A percentile compares a stretch with the other conserved stretches of the same genome.
Conservation (phyloP, 2,329 filamentous ascomycete genomes). For the Fusarium verticillioides region DNA sequence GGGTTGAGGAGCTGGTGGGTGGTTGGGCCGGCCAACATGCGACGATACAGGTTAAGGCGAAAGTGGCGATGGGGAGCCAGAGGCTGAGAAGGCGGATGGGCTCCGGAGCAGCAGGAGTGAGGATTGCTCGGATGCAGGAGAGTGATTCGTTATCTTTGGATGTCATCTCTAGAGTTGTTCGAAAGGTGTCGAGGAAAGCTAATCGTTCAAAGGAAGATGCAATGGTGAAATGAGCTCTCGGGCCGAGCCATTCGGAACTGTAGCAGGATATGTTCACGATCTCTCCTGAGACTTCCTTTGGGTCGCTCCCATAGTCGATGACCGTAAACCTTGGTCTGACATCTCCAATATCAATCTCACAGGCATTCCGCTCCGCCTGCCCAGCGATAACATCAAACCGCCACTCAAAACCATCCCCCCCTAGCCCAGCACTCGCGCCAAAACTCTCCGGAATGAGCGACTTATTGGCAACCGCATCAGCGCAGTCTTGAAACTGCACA, state of each 20-base stretch:
- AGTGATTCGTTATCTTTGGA: background rate
- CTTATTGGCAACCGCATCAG: background rate
- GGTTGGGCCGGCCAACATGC: constrained; percentile 8
- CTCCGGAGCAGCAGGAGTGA: constrained; percentile 7
- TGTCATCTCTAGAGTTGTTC: constrained; percentile 4
- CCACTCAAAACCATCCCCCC: background rate
- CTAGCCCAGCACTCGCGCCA: background rate
- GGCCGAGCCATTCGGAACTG: background rate
- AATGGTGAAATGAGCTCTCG: constrained; percentile 12
- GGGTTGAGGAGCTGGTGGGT: no score
- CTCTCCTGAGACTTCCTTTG: background rate
- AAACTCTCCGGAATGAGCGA: constrained; percentile 21
- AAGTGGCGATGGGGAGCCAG: constrained; percentile 17
- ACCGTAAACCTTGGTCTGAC: background rate
- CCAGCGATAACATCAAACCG: background rate
- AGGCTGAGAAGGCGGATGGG: constrained; percentile 11
- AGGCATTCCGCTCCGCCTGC: constrained; percentile 1
- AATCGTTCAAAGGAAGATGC: constrained; percentile 2
- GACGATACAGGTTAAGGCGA: background rate
- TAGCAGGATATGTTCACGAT: constrained; percentile 20
- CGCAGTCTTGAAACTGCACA: constrained; percentile 26
- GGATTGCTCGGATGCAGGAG: background rate
- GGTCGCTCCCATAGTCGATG: background rate
- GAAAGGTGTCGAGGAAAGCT: constrained; percentile 14
- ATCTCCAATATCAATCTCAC: background rate